Percentiles rank a stretch among this genome's conserved stretches.
These are phyloP conservation scores for Calycina herbarum DNA, from an alignment of 2,329 filamentous ascomycete genomes.

Conservation along the genomic window DNA sequence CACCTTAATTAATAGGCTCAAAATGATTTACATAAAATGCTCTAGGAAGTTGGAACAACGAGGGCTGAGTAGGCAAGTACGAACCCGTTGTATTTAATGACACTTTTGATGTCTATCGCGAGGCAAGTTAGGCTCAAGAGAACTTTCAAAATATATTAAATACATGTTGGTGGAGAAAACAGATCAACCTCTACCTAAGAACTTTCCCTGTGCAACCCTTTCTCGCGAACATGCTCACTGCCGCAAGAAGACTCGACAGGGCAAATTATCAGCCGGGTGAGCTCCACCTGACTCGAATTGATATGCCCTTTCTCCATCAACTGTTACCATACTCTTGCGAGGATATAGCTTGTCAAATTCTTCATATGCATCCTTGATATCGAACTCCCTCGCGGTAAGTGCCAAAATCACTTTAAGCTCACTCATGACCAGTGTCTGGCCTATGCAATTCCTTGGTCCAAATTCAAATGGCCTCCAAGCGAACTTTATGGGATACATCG, in stretches of 20 bases:
- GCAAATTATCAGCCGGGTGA: slow-evolving; percentile 27
- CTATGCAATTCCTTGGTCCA: slow-evolving; percentile 56
- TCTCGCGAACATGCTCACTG: not conserved
- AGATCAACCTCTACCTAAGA: too few species aligned
- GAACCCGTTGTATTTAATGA: too few species aligned
- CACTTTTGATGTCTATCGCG: too few species aligned
- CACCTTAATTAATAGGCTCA: too few species aligned
- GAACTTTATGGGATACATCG: slow-evolving; percentile 37
- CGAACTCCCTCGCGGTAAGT: slow-evolving; percentile 42
- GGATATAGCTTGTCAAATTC: slow-evolving; percentile 24
- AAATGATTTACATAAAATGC: too few species aligned
- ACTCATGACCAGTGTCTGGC: slow-evolving; percentile 52
- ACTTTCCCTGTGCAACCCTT: too few species aligned
- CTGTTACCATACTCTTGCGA: slow-evolving; percentile 19
- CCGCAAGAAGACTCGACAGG: slow-evolving; percentile 40
- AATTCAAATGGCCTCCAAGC: slow-evolving; percentile 59
- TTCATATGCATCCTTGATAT: slow-evolving; percentile 26
- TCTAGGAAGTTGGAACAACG: too few species aligned
- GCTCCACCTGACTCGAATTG: slow-evolving; percentile 23
- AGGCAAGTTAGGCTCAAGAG: too few species aligned
- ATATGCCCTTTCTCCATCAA: slow-evolving; percentile 25
- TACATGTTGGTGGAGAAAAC: too few species aligned
- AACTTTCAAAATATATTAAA: too few species aligned
- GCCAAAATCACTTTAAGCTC: slow-evolving; percentile 51
- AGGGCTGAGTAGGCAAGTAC: too few species aligned